Evolutionary conservation across 2,329 filamentous ascomycete species (phyloP).

Genomic region (Trichoderma sp.): DNA sequence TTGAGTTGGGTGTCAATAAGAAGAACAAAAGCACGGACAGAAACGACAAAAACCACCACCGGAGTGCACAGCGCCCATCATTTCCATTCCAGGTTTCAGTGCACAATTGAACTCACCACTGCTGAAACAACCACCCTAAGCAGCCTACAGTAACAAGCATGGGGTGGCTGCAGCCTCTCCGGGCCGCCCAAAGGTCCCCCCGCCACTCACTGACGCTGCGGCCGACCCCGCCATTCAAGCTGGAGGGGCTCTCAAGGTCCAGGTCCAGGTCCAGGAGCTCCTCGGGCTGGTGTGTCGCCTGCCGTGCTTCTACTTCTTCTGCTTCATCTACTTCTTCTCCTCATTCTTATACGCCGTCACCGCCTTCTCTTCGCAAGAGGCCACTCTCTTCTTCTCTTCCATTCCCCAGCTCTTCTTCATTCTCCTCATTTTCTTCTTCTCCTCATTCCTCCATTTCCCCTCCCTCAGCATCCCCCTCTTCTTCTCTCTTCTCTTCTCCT

Average conservation of each 20-base stretch:
- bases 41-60: background rate
- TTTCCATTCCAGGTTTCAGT: background rate
- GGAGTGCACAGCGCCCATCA: background rate
- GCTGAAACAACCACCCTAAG: background rate
- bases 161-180: conserved; percentile 18
- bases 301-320: background rate
- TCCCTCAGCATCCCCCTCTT: background rate
- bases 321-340: background rate
- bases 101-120: no score
- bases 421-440: background rate
- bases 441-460: background rate
- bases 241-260: background rate
- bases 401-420: background rate
- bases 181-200: conserved; percentile 7
- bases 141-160: background rate
- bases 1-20: background rate
- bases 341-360: background rate
- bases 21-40: background rate
- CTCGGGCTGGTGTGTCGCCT: conserved; percentile 1
- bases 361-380: background rate
- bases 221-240: conserved; percentile 5
- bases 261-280: background rate
- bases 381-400: background rate
- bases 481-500: background rate
- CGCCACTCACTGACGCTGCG: conserved; percentile 1